Percentiles rank a stretch among this genome's conserved stretches.
phyloP scores from a whole-genome alignment of 768 basidiomycete species.

The Russula virescens region DNA sequence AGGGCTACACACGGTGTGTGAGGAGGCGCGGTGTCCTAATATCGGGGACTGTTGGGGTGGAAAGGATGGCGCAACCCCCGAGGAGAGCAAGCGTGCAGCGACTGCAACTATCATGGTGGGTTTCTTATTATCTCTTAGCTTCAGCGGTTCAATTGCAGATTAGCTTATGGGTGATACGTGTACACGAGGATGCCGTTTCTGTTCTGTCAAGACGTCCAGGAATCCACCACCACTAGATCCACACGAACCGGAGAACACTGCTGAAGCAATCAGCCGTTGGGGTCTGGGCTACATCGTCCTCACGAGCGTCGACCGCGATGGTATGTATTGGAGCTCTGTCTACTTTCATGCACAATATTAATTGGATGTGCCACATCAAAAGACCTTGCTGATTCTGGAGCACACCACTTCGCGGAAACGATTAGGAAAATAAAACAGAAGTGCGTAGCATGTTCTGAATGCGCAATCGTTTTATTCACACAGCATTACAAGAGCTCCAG shows the following conservation, averaged over 20 bases:
- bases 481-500: slow-evolving; percentile 61
- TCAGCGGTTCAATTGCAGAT: neutral
- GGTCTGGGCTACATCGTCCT: slow-evolving; percentile 96
- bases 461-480: slow-evolving; percentile 1
- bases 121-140: neutral
- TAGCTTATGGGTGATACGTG: slow-evolving; percentile 99
- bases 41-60: slow-evolving; percentile 99
- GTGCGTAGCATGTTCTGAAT: slow-evolving; percentile 36
- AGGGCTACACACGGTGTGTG: slow-evolving; percentile 91
- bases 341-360: neutral
- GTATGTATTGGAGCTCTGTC: slow-evolving; percentile 39
- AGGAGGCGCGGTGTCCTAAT: slow-evolving; percentile 97
- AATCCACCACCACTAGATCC: slow-evolving; percentile 87
- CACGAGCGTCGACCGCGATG: slow-evolving; percentile 95
- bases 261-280: slow-evolving; percentile 97
- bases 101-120: slow-evolving; percentile 98
- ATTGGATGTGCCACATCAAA: neutral
- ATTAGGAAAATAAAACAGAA: slow-evolving; percentile 95
- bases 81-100: slow-evolving; percentile 72
- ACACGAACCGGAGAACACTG: slow-evolving; percentile 96
- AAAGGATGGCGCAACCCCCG: slow-evolving; percentile 54
- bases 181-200: slow-evolving; percentile 96
- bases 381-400: slow-evolving; percentile 92
- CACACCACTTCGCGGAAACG: slow-evolving; percentile 92
- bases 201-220: slow-evolving; percentile 91